Base-by-base conservation (phyloP, 2,329 filamentous ascomycete genomes). In the Trichoderma koningii region DNA sequence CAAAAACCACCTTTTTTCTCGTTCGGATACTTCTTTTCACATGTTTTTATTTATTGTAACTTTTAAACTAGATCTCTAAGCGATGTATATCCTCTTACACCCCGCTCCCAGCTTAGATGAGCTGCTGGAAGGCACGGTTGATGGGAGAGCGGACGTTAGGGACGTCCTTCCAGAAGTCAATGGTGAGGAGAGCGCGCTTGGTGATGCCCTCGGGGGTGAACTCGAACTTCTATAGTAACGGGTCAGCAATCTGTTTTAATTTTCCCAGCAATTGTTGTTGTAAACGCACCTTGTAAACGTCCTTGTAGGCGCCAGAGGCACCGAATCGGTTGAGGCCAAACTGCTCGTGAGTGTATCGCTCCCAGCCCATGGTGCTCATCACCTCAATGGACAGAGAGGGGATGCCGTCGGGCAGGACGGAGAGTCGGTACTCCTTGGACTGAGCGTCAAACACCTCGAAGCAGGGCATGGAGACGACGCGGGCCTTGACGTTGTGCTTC, bases 261-360 rank as follows among this genome's bases (percentile, higher is more conserved):
- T 28, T 7, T 21, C 45, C 21, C 55, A 41, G 10, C 28, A 28
- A 7, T 19, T 7, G 9, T 42, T 19, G 0, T 41, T 55, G 34
- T 34, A 63, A 63, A 79, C 85, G 80, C 83, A 84, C 91, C 85
- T 91, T 90, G 87, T 99, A 99, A 68, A 99, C 93, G 75, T 98
- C 89, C 89, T 94, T 94, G 86, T 98, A 98, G 71, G 94, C 90
- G 75, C 94, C 95, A 64, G 92, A 96, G 71, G 94, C 94, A 88
- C 95, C 95, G 81, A 99, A 99, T 78, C 95, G 88, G 90, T 99
- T 99, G 71, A 99, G 88, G 78, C 95, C 95, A 76, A 99, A 99
- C 84, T 99, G 95, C 88, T 99, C 95, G 82, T 99, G 94, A 66
- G 93, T 91, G 84, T 98, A 99, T 80, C 94, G 91, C 87, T 98